These are phyloP conservation scores for Ochetophila trinervis DNA, from an alignment of 306 rosid species.

Conservation along the genomic window DNA sequence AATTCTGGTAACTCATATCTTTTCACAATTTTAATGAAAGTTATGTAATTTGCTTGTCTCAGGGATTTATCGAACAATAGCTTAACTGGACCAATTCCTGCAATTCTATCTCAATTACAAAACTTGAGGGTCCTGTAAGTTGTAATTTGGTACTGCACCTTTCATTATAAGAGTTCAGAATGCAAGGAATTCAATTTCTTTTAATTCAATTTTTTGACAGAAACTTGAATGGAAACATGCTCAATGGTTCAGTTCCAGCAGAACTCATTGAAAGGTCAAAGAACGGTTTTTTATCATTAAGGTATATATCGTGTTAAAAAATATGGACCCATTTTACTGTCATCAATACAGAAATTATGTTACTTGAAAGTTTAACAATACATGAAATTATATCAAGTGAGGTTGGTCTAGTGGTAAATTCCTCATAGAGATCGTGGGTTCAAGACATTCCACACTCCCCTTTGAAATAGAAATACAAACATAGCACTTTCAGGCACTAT, in stretches of 20 bases:
- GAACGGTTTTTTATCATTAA: constrained; percentile 32
- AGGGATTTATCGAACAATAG: constrained; percentile 53
- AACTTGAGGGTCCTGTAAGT: constrained; percentile 35
- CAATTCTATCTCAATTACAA: constrained; percentile 22
- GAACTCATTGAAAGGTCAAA: constrained; percentile 30
- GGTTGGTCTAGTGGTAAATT: too few relatives aligned
- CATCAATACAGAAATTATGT: too few relatives aligned
- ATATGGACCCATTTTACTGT: neutral
- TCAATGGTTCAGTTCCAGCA: constrained; percentile 39
- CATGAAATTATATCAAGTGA: too few relatives aligned
- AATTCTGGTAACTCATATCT: neutral
- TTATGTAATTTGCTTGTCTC: neutral
- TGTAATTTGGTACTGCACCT: neutral
- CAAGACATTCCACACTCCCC: too few relatives aligned
- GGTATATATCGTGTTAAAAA: constrained; percentile 25
- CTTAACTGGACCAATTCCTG: constrained; percentile 36
- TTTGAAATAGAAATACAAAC: too few relatives aligned
- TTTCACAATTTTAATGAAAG: neutral
- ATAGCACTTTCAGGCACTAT: too few relatives aligned
- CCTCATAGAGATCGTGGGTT: too few relatives aligned
- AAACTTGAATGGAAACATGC: constrained; percentile 39
- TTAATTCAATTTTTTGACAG: constrained; percentile 21
- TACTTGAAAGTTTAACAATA: too few relatives aligned
- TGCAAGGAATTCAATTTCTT: neutral
- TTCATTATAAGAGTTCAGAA: neutral